A percentile compares a stretch with the other conserved stretches of the same genome.
Evolutionary conservation across 129 eudicot species (phyloP).

Genomic region (Smallanthus sonchifolius): DNA sequence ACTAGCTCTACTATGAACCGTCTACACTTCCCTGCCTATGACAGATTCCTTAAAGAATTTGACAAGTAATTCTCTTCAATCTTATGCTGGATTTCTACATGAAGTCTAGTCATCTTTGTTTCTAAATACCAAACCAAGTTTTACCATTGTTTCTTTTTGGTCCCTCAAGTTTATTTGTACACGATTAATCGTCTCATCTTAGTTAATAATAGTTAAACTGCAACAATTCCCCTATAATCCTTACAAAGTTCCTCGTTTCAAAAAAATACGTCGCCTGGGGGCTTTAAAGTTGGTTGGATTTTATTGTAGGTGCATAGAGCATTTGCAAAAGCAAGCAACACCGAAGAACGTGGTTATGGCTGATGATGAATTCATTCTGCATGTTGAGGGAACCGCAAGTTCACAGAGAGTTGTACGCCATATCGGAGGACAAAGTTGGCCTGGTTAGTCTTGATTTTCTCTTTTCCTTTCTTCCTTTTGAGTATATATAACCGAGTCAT

Average conservation of each 20-base stretch:
- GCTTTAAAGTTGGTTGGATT: constrained; percentile 3
- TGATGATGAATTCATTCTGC: constrained; percentile 87
- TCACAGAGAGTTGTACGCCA: constrained; percentile 92
- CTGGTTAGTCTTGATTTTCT: constrained; percentile 45
- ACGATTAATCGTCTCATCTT: background rate
- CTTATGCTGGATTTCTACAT: background rate
- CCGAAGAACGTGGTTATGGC: constrained; percentile 62
- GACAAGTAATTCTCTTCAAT: constrained; percentile 31
- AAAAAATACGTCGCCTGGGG: no score
- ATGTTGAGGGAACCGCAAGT: constrained; percentile 90
- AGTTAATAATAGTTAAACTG: background rate
- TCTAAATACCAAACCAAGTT: background rate
- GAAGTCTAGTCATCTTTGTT: background rate
- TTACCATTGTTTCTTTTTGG: background rate
- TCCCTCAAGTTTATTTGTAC: background rate
- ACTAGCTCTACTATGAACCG: constrained; percentile 63
- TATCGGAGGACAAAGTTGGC: constrained; percentile 93
- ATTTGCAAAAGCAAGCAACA: constrained; percentile 61
- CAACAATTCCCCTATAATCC: no score
- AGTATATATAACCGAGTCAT: background rate
- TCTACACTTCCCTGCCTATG: constrained; percentile 82
- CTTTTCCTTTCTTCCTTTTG: background rate
- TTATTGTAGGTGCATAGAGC: constrained; percentile 60
- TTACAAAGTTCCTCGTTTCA: no score
- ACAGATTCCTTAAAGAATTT: constrained; percentile 64